phyloP scores from a whole-genome alignment of 2,329 filamentous ascomycete genomes.

The Fusarium guadeloupense region DNA sequence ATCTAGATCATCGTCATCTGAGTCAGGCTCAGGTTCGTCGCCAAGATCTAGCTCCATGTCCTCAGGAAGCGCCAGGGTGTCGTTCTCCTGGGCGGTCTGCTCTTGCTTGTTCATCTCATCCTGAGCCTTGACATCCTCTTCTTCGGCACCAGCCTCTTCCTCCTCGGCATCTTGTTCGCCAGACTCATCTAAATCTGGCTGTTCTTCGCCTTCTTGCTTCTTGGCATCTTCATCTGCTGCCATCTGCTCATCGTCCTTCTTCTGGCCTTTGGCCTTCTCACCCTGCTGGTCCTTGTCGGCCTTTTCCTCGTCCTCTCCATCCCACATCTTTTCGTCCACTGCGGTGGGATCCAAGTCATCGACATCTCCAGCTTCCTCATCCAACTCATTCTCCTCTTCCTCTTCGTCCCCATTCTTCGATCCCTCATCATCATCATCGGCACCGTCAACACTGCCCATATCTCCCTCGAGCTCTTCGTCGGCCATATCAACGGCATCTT shows the following conservation, averaged over 20 bases:
- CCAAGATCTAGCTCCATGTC: constrained; percentile 88
- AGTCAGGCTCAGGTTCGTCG: constrained; percentile 68
- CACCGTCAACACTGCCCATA: constrained; percentile 70
- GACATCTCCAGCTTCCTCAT: constrained; percentile 90
- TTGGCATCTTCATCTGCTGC: constrained; percentile 67
- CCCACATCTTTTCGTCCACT: constrained; percentile 99
- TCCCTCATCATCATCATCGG: constrained; percentile 67
- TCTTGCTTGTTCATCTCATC: constrained; percentile 70
- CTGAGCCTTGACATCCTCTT: constrained; percentile 63
- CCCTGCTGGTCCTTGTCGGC: constrained; percentile 84
- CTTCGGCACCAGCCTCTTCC: constrained; percentile 70
- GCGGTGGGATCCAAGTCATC: constrained; percentile 89
- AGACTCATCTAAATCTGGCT: constrained; percentile 56
- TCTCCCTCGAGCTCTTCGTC: constrained; percentile 92
- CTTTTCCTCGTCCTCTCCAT: constrained; percentile 81
- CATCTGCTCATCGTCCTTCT: constrained; percentile 70
- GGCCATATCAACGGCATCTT: constrained; percentile 91
- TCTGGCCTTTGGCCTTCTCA: constrained; percentile 75
- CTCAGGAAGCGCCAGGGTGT: constrained; percentile 84
- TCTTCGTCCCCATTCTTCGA: constrained; percentile 71
- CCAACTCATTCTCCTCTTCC: constrained; percentile 77
- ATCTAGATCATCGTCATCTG: constrained; percentile 66
- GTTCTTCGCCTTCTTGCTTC: constrained; percentile 53
- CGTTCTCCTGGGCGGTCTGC: constrained; percentile 81
- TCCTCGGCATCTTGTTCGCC: constrained; percentile 61